Evolutionary conservation across 2,329 filamentous ascomycete genomes (phyloP).

Genomic region (Nemania sp.): DNA sequence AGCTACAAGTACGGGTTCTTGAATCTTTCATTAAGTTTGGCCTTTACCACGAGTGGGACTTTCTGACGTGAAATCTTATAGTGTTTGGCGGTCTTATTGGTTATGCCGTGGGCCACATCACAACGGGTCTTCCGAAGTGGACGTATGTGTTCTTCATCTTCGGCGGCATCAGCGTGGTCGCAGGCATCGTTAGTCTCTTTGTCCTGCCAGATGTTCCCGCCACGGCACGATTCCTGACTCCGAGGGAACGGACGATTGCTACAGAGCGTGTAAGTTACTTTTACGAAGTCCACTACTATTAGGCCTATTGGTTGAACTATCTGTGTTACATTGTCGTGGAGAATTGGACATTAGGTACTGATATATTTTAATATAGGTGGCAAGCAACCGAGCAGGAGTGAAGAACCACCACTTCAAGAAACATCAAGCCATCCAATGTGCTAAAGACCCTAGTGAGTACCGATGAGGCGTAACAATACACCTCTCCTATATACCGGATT

Average conservation of each 20-base stretch:
- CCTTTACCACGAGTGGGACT: background rate
- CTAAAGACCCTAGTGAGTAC: slow-evolving; percentile 56
- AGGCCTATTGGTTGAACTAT: background rate
- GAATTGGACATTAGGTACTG: background rate
- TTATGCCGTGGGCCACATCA: slow-evolving; percentile 71
- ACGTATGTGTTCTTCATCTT: slow-evolving; percentile 67
- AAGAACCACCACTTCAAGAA: slow-evolving; percentile 64
- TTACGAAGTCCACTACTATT: background rate
- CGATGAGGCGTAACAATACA: too few relatives aligned
- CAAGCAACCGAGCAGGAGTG: slow-evolving; percentile 64
- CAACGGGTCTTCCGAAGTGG: slow-evolving; percentile 48
- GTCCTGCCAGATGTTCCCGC: slow-evolving; percentile 72
- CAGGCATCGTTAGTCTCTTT: slow-evolving; percentile 68
- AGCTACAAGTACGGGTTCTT: slow-evolving; percentile 23
- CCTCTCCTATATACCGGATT: too few relatives aligned
- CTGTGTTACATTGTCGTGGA: background rate
- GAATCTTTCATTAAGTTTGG: background rate
- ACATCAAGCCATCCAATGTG: slow-evolving; percentile 61
- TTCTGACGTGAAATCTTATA: slow-evolving; percentile 9
- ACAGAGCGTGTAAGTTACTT: slow-evolving; percentile 56
- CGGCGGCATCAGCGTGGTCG: slow-evolving; percentile 65
- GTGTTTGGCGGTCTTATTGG: slow-evolving; percentile 71
- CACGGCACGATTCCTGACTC: slow-evolving; percentile 70
- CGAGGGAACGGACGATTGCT: slow-evolving; percentile 67
- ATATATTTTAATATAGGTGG: slow-evolving; percentile 50